Evolutionary conservation across 1,139 yeast species (phyloP), one percentile per base, ranked within the genome.

Genomic region (Diutina sp.): DNA sequence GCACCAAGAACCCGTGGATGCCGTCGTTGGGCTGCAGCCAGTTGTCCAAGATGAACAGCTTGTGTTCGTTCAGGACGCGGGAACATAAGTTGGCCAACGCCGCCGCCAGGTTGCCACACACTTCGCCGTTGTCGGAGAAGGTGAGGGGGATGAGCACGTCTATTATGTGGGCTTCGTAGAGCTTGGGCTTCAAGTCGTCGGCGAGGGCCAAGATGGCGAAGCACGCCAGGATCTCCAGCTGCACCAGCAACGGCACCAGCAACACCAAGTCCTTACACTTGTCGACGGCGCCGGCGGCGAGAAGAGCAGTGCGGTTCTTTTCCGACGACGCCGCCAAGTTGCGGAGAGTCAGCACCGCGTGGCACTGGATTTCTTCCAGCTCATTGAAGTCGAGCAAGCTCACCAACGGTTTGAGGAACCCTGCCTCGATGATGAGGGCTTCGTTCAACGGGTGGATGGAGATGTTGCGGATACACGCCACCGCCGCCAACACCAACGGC

Each of bases 71-170:
- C 32, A 76, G 70, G 46, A 93, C 90, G 70, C 97, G 83, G 9
- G 97, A 90, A 63, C 97, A 90, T 63, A 93, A 76, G 67, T 93
- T 93, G 25, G 99, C 99, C 63, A 93, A 79, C 1, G 99, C 99
- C 38, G 99, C 99, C 25, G 98, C 99, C 4, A 97, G 88, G 69
- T 95, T 93, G 57, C 99, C 99, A 70, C 97, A 95, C 18, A 93
- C 98, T 72, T 93, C 99, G 60, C 93, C 89, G 67, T 91, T 90
- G 60, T 82, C 82, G 55, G 95, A 87, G 63, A 83, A 84, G 3
- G 99, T 93, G 68, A 95, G 79, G 29, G 98, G 98, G 61, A 93
- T 86, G 61, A 93, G 80, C 50, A 90, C 97, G 64, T 89, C 93
- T 61, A 91, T 81, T 56, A 95, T 86, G 57, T 90, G 93, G 64